Conservation (phyloP, 306 rosid genomes). For the Betula pendula region DNA sequence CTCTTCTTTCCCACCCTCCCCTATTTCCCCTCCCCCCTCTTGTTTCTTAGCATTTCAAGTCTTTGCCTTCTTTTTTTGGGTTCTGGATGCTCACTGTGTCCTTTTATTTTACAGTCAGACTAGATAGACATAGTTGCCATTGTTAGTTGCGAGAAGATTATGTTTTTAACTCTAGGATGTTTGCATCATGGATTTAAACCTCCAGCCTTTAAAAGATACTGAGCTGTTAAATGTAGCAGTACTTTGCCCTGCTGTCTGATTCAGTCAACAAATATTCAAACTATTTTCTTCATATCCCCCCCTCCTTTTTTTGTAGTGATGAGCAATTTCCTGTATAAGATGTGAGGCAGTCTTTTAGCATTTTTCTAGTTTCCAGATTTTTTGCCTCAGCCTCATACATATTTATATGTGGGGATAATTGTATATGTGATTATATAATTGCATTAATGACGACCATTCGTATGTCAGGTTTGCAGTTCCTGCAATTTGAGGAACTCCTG, state of each 20-base stretch:
- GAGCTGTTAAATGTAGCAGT: background rate
- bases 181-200: background rate
- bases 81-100: constrained; percentile 1
- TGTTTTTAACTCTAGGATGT: background rate
- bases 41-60: constrained; percentile 12
- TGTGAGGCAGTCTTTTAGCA: background rate
- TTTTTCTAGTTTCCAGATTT: background rate
- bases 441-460: constrained; percentile 28
- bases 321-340: background rate
- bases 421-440: constrained; percentile 4
- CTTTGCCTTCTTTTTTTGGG: too few relatives aligned
- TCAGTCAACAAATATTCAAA: background rate
- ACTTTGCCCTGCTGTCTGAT: background rate
- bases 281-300: background rate
- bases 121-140: background rate
- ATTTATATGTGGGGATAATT: constrained; percentile 1
- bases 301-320: background rate
- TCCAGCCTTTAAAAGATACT: background rate
- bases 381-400: constrained; percentile 5
- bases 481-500: constrained; percentile 94
- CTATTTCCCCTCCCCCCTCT: background rate
- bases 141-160: background rate
- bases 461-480: constrained; percentile 96
- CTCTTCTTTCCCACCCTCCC: background rate
- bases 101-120: background rate